phyloP scores from a whole-genome alignment of 2,329 filamentous ascomycete species.

The Phaeoacremonium minimum region DNA sequence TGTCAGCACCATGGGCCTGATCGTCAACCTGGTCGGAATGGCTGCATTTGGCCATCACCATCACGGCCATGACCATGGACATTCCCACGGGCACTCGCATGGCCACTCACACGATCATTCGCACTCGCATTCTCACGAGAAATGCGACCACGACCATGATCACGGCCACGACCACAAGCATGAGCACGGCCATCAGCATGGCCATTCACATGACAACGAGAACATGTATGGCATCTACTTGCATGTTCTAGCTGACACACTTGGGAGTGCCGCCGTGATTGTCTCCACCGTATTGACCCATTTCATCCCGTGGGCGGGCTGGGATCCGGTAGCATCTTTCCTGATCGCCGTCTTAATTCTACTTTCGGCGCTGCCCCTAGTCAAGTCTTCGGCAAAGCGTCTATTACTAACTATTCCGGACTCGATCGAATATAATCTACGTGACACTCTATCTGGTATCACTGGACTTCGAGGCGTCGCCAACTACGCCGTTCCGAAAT shows the following conservation, averaged over 20 bases:
- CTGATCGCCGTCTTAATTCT: conserved; percentile 92
- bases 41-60: conserved; percentile 73
- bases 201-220: conserved; percentile 75
- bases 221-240: conserved; percentile 98
- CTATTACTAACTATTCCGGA: conserved; percentile 82
- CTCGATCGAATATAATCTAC: conserved; percentile 80
- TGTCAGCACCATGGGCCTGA: conserved; percentile 79
- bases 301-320: conserved; percentile 84
- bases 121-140: conserved; percentile 80
- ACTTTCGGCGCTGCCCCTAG: conserved; percentile 83
- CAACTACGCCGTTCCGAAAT: conserved; percentile 80
- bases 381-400: conserved; percentile 77
- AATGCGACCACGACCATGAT: conserved; percentile 41
- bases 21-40: conserved; percentile 91
- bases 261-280: conserved; percentile 92
- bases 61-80: conserved; percentile 56
- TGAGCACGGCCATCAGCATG: conserved; percentile 22
- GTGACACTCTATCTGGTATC: conserved; percentile 81
- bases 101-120: conserved; percentile 27
- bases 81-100: conserved; percentile 26
- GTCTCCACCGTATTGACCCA: conserved; percentile 85
- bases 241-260: conserved; percentile 89
- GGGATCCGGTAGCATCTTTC: conserved; percentile 91
- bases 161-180: conserved; percentile 33
- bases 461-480: conserved; percentile 78